Evolutionary conservation across 371 early-diverging fungal genomes (phyloP).

Genomic region (Batkoa obscura): DNA sequence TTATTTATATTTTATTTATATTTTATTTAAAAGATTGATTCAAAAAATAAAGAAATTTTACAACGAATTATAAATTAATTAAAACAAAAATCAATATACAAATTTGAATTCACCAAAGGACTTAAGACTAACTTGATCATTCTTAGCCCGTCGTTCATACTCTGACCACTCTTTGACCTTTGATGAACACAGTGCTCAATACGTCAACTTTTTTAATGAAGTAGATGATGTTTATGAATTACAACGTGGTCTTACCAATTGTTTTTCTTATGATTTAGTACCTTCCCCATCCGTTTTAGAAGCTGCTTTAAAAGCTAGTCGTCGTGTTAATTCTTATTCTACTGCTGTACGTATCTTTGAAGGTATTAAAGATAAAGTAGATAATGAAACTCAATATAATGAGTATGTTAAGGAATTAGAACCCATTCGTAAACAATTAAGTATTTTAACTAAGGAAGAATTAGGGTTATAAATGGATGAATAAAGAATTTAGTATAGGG

Average conservation of each 20-base stretch:
- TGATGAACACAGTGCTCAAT: constrained; percentile 60
- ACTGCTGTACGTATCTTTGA: constrained; percentile 87
- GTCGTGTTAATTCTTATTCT: constrained; percentile 81
- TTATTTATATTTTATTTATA: no score
- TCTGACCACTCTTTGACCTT: constrained; percentile 50
- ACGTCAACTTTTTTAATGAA: constrained; percentile 71
- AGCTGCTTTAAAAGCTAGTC: constrained; percentile 72
- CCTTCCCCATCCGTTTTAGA: constrained; percentile 72
- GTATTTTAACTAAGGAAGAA: constrained; percentile 71
- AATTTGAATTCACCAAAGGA: no score
- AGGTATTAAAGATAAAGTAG: constrained; percentile 76
- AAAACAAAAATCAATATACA: no score
- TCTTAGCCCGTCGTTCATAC: no score
- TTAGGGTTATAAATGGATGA: constrained; percentile 45
- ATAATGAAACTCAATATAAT: constrained; percentile 63
- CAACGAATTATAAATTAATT: no score
- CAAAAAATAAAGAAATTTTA: no score
- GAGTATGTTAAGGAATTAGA: constrained; percentile 71
- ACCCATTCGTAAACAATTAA: constrained; percentile 69
- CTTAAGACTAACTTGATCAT: no score
- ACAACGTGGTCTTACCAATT: constrained; percentile 90
- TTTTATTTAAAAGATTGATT: no score
- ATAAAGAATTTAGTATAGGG: no score
- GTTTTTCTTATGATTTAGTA: constrained; percentile 87
- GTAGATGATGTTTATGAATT: constrained; percentile 91